Base-by-base conservation (phyloP, 345 rosid species). In the Boechera divaricarpa region DNA sequence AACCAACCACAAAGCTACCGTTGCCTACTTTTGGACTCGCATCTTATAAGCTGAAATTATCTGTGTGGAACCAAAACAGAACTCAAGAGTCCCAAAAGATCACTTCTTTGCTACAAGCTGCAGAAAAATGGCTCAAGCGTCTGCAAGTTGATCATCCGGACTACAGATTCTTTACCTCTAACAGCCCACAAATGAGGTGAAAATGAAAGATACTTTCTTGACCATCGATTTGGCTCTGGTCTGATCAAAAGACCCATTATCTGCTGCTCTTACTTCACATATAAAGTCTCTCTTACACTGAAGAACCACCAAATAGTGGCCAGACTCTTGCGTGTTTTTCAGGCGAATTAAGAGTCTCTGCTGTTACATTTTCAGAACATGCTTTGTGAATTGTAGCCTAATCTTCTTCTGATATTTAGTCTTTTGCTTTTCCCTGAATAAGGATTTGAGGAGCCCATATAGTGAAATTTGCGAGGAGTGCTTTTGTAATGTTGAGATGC, bases 11-110 rank as follows among this genome's bases (percentile, higher is more conserved):
- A 58, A 93, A 88, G 80, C 83, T 91, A 58, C 82, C 84, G 2
- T 75, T 93, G 80, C 86, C 84, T 38, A 80, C 88, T 28, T 90
- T 93, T 75, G 98, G 97, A 51, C 92, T 93, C 10, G 98, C 96
- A 60, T 87, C 87, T 29, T 86, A 91, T 45, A 93, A 93, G 85
- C 85, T 91, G 68, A 85, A 90, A 82, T 80, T 82, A 63, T 84
- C 97, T 0, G 86, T 90, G 57, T 93, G 98, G 98, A 86, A 85
- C 47, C 80, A 84, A 18, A 82, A 81, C 75, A 90, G 86, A 71
- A 77, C 64, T 60, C 36, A 80, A 61, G 91, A 90, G 76, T 72
- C 77, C 62, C 84, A 81, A 58, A 88, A 85, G 80, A 84, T 86
- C 6, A 79, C 74, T 73, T 90, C 89, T 15, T 83, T 93, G 64